Evolutionary conservation across 495 filamentous ascomycete genomes (phyloP).

Genomic region (Baudoinia panamericana): DNA sequence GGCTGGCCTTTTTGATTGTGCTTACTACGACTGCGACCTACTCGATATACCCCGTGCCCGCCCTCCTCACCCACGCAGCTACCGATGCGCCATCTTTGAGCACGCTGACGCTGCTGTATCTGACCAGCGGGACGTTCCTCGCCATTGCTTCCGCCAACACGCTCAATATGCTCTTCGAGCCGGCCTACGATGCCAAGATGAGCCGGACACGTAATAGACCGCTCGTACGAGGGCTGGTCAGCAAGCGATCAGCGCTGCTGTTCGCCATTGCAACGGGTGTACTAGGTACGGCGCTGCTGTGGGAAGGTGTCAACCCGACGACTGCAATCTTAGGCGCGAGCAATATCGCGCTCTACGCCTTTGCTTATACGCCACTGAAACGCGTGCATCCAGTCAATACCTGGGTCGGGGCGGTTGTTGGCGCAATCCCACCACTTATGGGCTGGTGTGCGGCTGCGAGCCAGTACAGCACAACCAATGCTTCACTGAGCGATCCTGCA

Average conservation of each 20-base stretch:
- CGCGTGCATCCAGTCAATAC: constrained; percentile 79
- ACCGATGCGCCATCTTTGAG: constrained; percentile 71
- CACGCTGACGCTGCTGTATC: constrained; percentile 79
- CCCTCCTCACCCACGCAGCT: constrained; percentile 55
- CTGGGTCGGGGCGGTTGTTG: constrained; percentile 87
- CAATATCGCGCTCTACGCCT: constrained; percentile 84
- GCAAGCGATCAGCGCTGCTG: constrained; percentile 55
- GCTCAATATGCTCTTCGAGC: constrained; percentile 94
- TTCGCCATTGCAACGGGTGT: constrained; percentile 64
- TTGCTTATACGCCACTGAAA: constrained; percentile 85
- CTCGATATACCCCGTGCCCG: constrained; percentile 77
- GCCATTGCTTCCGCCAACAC: constrained; percentile 80
- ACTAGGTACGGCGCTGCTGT: constrained; percentile 55
- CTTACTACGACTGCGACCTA: constrained; percentile 87
- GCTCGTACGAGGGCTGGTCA: constrained; percentile 70
- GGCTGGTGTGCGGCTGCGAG: constrained; percentile 92
- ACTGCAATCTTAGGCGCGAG: constrained; percentile 69
- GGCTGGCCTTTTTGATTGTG: constrained; percentile 80
- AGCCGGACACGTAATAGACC: constrained; percentile 78
- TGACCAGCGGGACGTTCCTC: constrained; percentile 78
- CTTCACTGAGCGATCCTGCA: constrained; percentile 25
- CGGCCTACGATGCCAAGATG: constrained; percentile 82
- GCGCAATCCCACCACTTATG: constrained; percentile 91
- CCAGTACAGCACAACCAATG: constrained; percentile 63
- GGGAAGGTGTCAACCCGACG: constrained; percentile 86